Evolutionary conservation across 768 basidiomycete genomes (phyloP), one percentile per base, ranked within the genome.

Genomic region (Lactarius evosmus): DNA sequence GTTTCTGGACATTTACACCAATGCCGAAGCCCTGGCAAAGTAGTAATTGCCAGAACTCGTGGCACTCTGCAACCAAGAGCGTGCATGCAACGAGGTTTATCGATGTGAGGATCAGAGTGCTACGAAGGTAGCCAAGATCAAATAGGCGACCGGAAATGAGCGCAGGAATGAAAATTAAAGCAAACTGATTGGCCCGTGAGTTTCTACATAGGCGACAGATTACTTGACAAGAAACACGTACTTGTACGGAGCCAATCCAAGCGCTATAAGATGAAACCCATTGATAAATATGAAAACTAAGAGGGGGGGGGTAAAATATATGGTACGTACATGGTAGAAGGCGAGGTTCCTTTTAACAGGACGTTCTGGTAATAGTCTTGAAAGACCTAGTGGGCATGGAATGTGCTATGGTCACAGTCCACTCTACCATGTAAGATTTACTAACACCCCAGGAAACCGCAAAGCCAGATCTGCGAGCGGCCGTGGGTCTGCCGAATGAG

Each of bases 191-290:
- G n/a, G n/a, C 7, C 52, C 16, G n/a, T 46, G 29, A n/a, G 53
- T 34, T 29, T 34, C 56, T 30, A 49, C 16, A 16, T 30, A 34
- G 54, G 22, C 0, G 4, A 27, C 30, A 8, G 14, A 51, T 63
- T 3, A 22, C 30, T 22, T 30, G 22, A 54, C 12, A 29, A 7
- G 14, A 33, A n/a, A 63, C 25, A 63, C 69, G 3, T 52, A 85
- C 88, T 76, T 90, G 89, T 27, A 86, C 75, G 0, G 89, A 91
- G 6, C 90, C 89, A 36, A 92, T 91, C 89, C 89, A 92, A 49
- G 89, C 83, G 51, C 89, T 90, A 64, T 25, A 38, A 68, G 38
- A 66, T 27, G 9, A 30, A 16, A 40, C 46, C 27, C 25, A 29
- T 53, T 32, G 1, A 29, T 29, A 29, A 32, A 29, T 2, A 16